A percentile compares a stretch with the other conserved stretches of the same genome.
phyloP scores from a whole-genome alignment of 1,284 basidiomycete species.

The Tausonia pullulans region DNA sequence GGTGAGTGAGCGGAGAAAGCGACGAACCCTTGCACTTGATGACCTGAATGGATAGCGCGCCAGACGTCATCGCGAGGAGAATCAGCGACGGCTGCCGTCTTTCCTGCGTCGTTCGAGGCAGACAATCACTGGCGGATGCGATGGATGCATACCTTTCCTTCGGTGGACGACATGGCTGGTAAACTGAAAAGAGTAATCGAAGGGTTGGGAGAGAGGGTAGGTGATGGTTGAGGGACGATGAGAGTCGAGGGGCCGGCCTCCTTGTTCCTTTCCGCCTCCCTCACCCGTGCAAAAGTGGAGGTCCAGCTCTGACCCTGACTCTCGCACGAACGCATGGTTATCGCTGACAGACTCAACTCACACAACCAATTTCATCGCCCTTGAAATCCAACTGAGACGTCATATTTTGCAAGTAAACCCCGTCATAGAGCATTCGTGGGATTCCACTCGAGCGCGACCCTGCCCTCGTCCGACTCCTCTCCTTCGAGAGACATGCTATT shows the following conservation, averaged over 20 bases:
- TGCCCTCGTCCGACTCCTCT: neutral
- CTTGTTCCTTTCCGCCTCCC: too few relatives aligned
- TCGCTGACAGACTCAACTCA: too few relatives aligned
- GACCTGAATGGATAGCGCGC: conserved; percentile 29
- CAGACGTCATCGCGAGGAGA: neutral
- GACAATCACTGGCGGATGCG: too few relatives aligned
- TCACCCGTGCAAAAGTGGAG: too few relatives aligned
- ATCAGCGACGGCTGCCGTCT: neutral
- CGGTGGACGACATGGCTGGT: conserved; percentile 21
- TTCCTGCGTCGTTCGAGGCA: too few relatives aligned
- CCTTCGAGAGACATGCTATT: conserved; percentile 13
- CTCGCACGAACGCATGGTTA: too few relatives aligned
- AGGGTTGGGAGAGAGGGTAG: neutral
- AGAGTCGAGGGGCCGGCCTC: too few relatives aligned
- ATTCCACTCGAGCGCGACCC: conserved; percentile 20
- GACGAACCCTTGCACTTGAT: conserved; percentile 65
- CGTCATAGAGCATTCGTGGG: conserved; percentile 8
- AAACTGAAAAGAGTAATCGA: neutral
- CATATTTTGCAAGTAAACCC: too few relatives aligned
- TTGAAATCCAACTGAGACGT: too few relatives aligned
- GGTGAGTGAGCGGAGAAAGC: neutral
- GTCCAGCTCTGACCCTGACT: too few relatives aligned
- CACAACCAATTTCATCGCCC: too few relatives aligned
- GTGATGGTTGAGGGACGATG: neutral
- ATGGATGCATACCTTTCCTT: conserved; percentile 24